Evolutionary conservation across 2,329 filamentous ascomycete species (phyloP).

Genomic region (Xylariaceae sp.): DNA sequence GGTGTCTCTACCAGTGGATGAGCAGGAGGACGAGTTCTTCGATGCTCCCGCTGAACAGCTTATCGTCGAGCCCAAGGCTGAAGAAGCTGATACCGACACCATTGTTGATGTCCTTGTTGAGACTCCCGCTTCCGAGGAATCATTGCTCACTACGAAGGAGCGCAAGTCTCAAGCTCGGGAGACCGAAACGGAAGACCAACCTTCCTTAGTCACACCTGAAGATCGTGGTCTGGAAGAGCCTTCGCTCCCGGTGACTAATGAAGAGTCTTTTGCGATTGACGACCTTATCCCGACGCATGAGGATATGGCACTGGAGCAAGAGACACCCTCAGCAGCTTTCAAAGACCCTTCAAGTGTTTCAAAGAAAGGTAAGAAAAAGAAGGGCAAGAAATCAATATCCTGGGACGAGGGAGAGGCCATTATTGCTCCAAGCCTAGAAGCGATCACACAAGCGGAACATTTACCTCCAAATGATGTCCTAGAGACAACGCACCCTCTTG

Average conservation of each 20-base stretch:
- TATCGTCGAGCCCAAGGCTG: background rate
- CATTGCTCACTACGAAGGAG: constrained; percentile 19
- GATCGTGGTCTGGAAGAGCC: background rate
- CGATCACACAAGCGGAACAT: background rate
- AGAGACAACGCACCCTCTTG: background rate
- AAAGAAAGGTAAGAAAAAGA: constrained; percentile 40
- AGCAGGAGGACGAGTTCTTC: constrained; percentile 24
- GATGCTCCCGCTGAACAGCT: constrained; percentile 11
- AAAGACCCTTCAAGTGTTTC: constrained; percentile 30
- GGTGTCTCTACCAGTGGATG: constrained; percentile 1
- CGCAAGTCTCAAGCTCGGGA: constrained; percentile 28
- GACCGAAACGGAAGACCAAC: constrained; percentile 19
- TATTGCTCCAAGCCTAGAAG: background rate
- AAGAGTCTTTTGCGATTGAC: background rate
- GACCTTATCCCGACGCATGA: background rate
- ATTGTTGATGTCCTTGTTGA: background rate
- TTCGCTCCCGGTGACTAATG: background rate
- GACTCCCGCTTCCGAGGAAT: background rate
- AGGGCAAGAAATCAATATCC: constrained; percentile 33
- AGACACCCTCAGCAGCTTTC: constrained; percentile 8
- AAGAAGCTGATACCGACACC: background rate
- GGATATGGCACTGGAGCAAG: constrained; percentile 9
- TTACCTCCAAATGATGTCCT: background rate
- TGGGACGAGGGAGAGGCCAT: constrained; percentile 20
- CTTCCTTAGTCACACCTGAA: background rate